phyloP scores from a whole-genome alignment of 352 stramenopile genomes.

The Phytophthora chlamydospora region DNA sequence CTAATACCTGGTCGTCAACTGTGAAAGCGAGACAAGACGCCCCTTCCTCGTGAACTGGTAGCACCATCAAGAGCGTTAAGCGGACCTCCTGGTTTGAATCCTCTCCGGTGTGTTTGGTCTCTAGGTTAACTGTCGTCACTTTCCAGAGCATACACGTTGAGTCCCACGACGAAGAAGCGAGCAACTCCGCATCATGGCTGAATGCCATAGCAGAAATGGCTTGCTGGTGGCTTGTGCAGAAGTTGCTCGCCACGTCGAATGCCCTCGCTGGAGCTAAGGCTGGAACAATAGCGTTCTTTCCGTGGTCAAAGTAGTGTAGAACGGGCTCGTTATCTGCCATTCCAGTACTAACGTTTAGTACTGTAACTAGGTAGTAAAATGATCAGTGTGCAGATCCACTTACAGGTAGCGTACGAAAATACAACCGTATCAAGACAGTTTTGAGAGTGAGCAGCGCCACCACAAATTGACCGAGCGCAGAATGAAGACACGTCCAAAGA shows the following conservation, averaged over 20 bases:
- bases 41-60: slow-evolving; percentile 52
- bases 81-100: not conserved
- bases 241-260: slow-evolving; percentile 29
- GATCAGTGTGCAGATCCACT: slow-evolving; percentile 4
- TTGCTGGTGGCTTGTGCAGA: slow-evolving; percentile 51
- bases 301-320: slow-evolving; percentile 22
- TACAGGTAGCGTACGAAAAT: slow-evolving; percentile 57
- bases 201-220: slow-evolving; percentile 57
- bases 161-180: slow-evolving; percentile 64
- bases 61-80: slow-evolving; percentile 39
- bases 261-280: not conserved
- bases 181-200: slow-evolving; percentile 31
- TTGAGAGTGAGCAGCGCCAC: slow-evolving; percentile 15
- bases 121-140: slow-evolving; percentile 6
- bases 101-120: too few species aligned
- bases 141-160: slow-evolving; percentile 69
- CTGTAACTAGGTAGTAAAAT: not conserved
- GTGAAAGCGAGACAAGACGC: slow-evolving; percentile 41
- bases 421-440: slow-evolving; percentile 7
- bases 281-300: slow-evolving; percentile 10
- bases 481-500: slow-evolving; percentile 33
- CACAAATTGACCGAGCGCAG: slow-evolving; percentile 39
- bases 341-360: not conserved
- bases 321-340: slow-evolving; percentile 32
- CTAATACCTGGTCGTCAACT: slow-evolving; percentile 42